Conservation (phyloP, 2,329 filamentous ascomycete species). For the Fusarium sp. region DNA sequence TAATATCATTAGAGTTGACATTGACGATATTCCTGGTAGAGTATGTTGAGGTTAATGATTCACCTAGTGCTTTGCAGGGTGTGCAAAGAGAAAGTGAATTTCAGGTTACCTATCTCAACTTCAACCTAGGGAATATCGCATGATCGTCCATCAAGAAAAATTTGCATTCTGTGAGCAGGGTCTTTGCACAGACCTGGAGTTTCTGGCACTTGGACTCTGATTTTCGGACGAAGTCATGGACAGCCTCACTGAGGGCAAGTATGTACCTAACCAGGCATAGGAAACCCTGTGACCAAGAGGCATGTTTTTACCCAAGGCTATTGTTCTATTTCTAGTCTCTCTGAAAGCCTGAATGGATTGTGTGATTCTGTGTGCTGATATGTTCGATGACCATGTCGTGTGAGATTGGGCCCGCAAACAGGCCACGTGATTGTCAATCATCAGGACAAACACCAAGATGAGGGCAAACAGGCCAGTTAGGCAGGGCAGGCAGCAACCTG, state of each 20-base stretch:
- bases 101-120: background rate
- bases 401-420: too few species aligned
- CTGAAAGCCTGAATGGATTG: background rate
- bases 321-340: background rate
- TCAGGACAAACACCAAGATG: too few species aligned
- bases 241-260: background rate
- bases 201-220: background rate
- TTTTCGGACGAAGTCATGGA: background rate
- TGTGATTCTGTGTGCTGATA: background rate
- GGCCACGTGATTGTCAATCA: too few species aligned
- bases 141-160: background rate
- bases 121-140: background rate
- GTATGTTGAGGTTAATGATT: background rate
- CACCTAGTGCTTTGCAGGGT: background rate
- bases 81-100: background rate
- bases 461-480: too few species aligned
- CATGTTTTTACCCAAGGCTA: rapidly evolving
- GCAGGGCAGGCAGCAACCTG: too few species aligned
- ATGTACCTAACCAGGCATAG: background rate
- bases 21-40: too few species aligned
- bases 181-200: background rate
- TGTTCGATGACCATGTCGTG: background rate
- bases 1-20: background rate
- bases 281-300: background rate
- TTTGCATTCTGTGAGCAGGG: background rate